These are phyloP conservation scores for Scleromitrula shiraiana DNA, from an alignment of 2,329 filamentous ascomycete genomes.

Conservation along the genomic window DNA sequence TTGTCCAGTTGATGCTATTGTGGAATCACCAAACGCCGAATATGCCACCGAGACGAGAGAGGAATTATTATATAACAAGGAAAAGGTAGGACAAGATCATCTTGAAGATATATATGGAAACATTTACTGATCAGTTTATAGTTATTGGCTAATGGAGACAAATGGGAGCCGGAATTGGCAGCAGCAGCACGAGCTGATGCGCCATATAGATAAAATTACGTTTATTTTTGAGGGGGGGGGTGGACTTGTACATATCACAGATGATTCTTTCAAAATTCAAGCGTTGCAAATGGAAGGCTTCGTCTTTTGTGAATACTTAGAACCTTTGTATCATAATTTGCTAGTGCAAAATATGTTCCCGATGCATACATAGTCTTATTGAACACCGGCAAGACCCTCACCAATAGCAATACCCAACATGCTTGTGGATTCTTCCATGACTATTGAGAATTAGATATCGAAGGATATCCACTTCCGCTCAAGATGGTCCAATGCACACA, in stretches of 20 bases:
- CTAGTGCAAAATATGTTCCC: background rate
- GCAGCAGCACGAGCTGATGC: slow-evolving; percentile 88
- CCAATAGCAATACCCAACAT: too few relatives aligned
- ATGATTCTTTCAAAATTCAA: slow-evolving; percentile 3
- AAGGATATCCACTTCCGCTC: too few relatives aligned
- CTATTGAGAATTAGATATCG: too few relatives aligned
- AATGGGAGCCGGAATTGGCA: slow-evolving; percentile 96
- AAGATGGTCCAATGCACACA: too few relatives aligned
- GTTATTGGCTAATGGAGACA: slow-evolving; percentile 79
- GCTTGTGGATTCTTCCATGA: too few relatives aligned
- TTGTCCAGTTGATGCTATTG: slow-evolving; percentile 94
- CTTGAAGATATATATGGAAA: too few relatives aligned
- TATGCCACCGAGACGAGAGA: slow-evolving; percentile 76
- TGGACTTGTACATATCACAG: slow-evolving; percentile 8
- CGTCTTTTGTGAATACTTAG: background rate
- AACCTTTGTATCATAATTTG: background rate
- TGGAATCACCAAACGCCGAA: slow-evolving; percentile 66
- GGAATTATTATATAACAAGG: slow-evolving; percentile 96
- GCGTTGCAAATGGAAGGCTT: background rate
- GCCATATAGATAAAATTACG: slow-evolving; percentile 65
- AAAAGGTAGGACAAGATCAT: slow-evolving; percentile 34
- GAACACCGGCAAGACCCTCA: too few relatives aligned
- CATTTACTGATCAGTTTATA: slow-evolving; percentile 39
- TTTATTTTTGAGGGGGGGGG: slow-evolving; percentile 3
- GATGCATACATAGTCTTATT: too few relatives aligned